Conservation (phyloP, 2,329 filamentous ascomycete genomes). For the Sporothrix brasiliensis region DNA sequence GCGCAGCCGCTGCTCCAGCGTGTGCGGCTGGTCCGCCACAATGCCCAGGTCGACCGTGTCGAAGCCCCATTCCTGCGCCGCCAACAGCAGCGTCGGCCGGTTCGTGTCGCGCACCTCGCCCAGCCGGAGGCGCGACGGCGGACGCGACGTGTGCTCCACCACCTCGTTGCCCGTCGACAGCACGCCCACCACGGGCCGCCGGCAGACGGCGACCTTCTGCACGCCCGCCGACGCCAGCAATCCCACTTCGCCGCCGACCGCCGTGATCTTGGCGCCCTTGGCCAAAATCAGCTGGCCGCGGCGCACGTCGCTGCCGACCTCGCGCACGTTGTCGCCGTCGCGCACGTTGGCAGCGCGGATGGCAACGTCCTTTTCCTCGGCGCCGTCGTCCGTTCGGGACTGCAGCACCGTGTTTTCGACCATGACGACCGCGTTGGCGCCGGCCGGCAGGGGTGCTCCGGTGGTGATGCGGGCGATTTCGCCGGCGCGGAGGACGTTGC, state of each 20-base stretch:
- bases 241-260: slow-evolving; percentile 87
- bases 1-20: slow-evolving; percentile 76
- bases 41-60: slow-evolving; percentile 84
- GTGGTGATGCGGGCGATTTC: slow-evolving; percentile 91
- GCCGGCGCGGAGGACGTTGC: slow-evolving; percentile 64
- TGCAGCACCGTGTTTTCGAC: slow-evolving; percentile 88
- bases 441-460: slow-evolving; percentile 84
- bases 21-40: slow-evolving; percentile 70
- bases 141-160: slow-evolving; percentile 64
- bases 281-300: slow-evolving; percentile 69
- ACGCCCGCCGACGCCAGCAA: slow-evolving; percentile 84
- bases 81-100: slow-evolving; percentile 80
- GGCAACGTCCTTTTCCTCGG: slow-evolving; percentile 85
- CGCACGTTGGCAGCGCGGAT: slow-evolving; percentile 77
- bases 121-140: slow-evolving; percentile 62
- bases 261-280: slow-evolving; percentile 80
- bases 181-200: slow-evolving; percentile 77
- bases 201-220: slow-evolving; percentile 69
- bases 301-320: slow-evolving; percentile 84
- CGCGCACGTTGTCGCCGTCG: slow-evolving; percentile 83
- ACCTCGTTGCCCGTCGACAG: slow-evolving; percentile 96
- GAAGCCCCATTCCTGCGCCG: slow-evolving; percentile 73
- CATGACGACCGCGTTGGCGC: slow-evolving; percentile 92
- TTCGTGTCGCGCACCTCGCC: slow-evolving; percentile 96
- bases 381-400: slow-evolving; percentile 73